Evolutionary conservation across 768 basidiomycete species (phyloP), one percentile per base, ranked within the genome.

Genomic region (Suillus americanus): DNA sequence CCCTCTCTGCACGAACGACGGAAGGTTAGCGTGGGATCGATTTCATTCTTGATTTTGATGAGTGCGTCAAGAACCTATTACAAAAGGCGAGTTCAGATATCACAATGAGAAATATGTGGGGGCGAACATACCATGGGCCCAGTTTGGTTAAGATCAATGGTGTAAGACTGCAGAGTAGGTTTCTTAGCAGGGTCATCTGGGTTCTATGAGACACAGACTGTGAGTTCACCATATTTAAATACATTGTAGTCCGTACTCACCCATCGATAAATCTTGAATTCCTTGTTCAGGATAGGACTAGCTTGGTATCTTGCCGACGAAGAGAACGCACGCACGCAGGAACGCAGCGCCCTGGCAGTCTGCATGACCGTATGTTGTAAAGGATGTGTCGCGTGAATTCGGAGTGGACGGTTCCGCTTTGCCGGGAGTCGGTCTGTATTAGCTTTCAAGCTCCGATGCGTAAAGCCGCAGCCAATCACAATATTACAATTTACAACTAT

Each of bases 221-320:
- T 64, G 8, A 35, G 41, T 8, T 55, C 63, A 1, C 13, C 48
- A 33, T 3, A 3, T 2, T 35, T 0, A 16, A 38, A 6, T 1
- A 16, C n/a, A 13, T 38, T 20, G 18, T 2, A 40, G 5, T 7
- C 51, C 16, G 20, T 8, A 56, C 68, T 48, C 64, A 94, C 94
- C 95, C 97, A 99, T 76, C 97, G 92, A 81, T 99, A 99, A 69
- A 99, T 95, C 85, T 96, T 93, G 85, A 99, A 98, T 78, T 95
- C 91, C 82, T 99, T 99, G 72, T 89, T 81, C 69, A 91, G 74
- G 0, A 88, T 81, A 0, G 89, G 86, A 3, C 85, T 83, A 28
- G 84, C 75, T 68, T 75, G 71, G 16, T 38, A 67, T 59, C 68
- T 66, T 8, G 66, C 46, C 1, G 77, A 75, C 5, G 79, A 71